These are phyloP conservation scores for Triticum aestivum DNA, from an alignment of 176 grass and related monocot genomes.

Conservation along the genomic window IWGSC_CS_RefSeq_v2.1 NC_057801.1:168662660-168663159, in stretches of 20 bases:
- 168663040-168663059: too few relatives aligned
- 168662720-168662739: not conserved
- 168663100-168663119: too few relatives aligned
- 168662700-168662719: not conserved
- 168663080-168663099: too few relatives aligned
- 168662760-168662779: not conserved
- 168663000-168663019: too few relatives aligned
- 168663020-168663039: too few relatives aligned
- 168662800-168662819: not conserved
- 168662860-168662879: conserved; percentile 10
- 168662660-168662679: not conserved
- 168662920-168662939: not conserved
- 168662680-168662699: not conserved
- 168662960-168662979: not conserved
- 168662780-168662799: not conserved
- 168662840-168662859: not conserved
- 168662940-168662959: not conserved
- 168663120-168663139: too few relatives aligned
- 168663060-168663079: too few relatives aligned
- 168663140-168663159: too few relatives aligned
- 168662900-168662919: not conserved
- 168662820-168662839: not conserved
- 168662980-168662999: not conserved
- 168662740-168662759: not conserved
- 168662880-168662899: conserved; percentile 18